These are phyloP conservation scores for Eutrema salsugineum DNA, from an alignment of 441 rosid species.

Conservation along the genomic window DNA sequence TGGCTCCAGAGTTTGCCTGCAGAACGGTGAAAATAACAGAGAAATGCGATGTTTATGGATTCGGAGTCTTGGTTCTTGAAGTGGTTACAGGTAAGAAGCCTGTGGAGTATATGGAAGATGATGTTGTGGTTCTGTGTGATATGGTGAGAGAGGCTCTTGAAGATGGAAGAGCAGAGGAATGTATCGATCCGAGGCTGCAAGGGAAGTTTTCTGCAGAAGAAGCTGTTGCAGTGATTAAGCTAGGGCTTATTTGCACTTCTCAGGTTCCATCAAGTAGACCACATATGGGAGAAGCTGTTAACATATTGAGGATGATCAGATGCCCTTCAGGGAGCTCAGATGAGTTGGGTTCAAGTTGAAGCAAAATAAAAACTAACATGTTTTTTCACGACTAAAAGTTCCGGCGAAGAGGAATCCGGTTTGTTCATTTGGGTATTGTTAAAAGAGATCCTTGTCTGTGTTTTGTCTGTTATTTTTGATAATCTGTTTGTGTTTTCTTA, in stretches of 20 bases:
- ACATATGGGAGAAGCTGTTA: constrained; percentile 91
- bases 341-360: constrained; percentile 46
- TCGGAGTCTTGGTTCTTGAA: constrained; percentile 66
- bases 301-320: constrained; percentile 84
- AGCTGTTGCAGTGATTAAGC: constrained; percentile 81
- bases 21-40: constrained; percentile 70
- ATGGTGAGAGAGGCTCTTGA: constrained; percentile 88
- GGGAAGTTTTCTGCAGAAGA: constrained; percentile 78
- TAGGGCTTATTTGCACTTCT: constrained; percentile 90
- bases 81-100: constrained; percentile 85
- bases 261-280: constrained; percentile 98
- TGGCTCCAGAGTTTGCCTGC: constrained; percentile 83
- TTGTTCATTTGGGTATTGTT: constrained; percentile 36
- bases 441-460: constrained; percentile 34
- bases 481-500: constrained; percentile 30
- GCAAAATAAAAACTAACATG: constrained; percentile 22
- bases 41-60: constrained; percentile 77
- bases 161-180: constrained; percentile 83
- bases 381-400: constrained; percentile 31
- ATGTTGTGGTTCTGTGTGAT: constrained; percentile 88
- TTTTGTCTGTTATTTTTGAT: constrained; percentile 14
- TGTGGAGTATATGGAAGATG: constrained; percentile 97
- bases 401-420: constrained; percentile 93
- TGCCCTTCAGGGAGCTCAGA: constrained; percentile 89
- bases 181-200: constrained; percentile 63